Conservation (phyloP, 2,329 filamentous ascomycete species). For the Ilyonectria sp. region DNA sequence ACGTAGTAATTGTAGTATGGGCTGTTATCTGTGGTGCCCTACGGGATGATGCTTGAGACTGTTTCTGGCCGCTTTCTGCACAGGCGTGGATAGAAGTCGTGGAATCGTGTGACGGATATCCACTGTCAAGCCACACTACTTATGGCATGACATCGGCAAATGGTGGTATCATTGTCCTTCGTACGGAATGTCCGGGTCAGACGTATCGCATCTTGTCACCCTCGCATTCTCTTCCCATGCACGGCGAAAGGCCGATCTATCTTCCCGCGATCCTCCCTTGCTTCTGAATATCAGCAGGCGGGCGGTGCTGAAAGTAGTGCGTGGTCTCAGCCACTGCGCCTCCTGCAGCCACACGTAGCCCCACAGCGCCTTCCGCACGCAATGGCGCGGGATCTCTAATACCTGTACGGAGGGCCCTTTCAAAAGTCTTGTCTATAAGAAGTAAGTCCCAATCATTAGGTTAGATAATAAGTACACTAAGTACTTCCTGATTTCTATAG, state of each 20-base stretch:
- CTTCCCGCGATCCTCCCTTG: not conserved
- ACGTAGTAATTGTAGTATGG: not conserved
- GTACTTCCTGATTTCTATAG: no score
- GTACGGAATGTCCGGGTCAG: slow-evolving; percentile 3
- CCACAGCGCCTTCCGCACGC: not conserved
- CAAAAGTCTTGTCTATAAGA: no score
- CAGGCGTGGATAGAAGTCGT: not conserved
- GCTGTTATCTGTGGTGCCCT: not conserved
- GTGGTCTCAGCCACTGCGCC: slow-evolving; percentile 17
- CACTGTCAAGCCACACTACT: slow-evolving; percentile 12
- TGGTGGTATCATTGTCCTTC: not conserved
- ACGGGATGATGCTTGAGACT: not conserved
- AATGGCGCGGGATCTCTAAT: not conserved
- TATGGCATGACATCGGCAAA: not conserved
- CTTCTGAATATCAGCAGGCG: not conserved
- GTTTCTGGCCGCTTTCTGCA: not conserved
- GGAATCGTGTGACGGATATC: slow-evolving; percentile 4
- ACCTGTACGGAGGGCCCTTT: no score
- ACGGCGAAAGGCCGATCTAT: not conserved
- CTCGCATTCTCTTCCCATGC: not conserved
- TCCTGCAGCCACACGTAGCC: slow-evolving; percentile 13
- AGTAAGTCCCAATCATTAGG: no score
- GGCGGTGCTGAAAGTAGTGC: slow-evolving; percentile 27
- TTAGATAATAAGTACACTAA: no score
- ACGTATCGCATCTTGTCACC: not conserved